These are phyloP conservation scores for Fusarium siculi DNA, from an alignment of 2,329 filamentous ascomycete species.

Conservation along the genomic window DNA sequence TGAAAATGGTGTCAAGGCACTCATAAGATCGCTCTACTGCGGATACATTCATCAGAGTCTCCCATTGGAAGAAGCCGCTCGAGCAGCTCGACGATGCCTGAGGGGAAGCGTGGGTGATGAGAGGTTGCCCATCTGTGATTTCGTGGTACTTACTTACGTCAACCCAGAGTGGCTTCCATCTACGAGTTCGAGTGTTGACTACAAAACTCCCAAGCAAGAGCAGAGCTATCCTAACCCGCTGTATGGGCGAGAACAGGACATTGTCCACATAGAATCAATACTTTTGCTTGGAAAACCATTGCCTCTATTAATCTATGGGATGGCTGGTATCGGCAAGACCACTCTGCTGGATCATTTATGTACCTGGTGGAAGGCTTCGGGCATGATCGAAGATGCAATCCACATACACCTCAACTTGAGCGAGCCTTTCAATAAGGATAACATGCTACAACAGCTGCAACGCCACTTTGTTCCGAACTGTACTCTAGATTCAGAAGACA, in stretches of 20 bases:
- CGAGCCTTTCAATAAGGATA: background rate
- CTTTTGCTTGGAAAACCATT: background rate
- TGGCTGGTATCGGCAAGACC: background rate
- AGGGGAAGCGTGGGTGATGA: background rate
- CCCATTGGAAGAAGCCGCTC: background rate
- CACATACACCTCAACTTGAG: background rate
- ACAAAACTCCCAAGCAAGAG: background rate
- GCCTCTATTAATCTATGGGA: background rate
- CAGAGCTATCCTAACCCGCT: background rate
- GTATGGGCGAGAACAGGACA: background rate
- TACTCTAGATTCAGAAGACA: background rate
- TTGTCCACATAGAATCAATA: background rate
- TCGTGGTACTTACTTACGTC: background rate
- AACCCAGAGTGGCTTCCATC: background rate
- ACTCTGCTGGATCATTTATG: background rate
- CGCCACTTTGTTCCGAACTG: background rate
- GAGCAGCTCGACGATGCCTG: background rate
- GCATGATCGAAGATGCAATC: background rate
- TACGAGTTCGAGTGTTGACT: rapidly evolving
- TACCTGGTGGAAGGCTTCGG: background rate
- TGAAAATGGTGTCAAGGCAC: background rate
- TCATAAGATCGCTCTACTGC: background rate
- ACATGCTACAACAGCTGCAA: background rate
- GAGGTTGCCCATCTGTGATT: background rate
- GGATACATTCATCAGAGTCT: background rate